A percentile compares a stretch with the other conserved stretches of the same genome.
phyloP scores from a whole-genome alignment of 208 protist species.

The Leishmania arabica region DNA sequence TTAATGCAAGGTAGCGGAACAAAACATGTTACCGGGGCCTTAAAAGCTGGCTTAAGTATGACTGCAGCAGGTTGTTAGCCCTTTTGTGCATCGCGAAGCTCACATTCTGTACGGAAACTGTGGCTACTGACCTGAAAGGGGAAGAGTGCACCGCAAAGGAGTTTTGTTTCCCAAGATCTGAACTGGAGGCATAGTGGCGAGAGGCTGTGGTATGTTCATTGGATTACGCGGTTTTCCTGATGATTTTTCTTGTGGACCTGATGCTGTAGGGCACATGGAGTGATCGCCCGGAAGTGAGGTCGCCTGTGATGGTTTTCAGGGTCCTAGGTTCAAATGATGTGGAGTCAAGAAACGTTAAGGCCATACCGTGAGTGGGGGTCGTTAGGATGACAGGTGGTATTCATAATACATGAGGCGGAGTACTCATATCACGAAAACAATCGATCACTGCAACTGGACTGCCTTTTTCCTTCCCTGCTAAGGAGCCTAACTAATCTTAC shows the following conservation, averaged over 20 bases:
- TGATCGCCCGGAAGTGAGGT: not conserved
- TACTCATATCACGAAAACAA: not conserved
- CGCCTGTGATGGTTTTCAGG: not conserved
- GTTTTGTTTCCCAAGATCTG: not conserved
- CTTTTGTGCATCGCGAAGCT: not conserved
- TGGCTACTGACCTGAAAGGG: not conserved
- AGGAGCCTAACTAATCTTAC: not conserved
- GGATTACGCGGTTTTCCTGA: not conserved
- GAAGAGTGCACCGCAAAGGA: not conserved
- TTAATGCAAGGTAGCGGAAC: not conserved
- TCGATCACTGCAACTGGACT: not conserved
- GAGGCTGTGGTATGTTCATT: not conserved
- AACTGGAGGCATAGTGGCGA: not conserved
- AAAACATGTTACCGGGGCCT: not conserved
- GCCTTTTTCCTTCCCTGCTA: not conserved
- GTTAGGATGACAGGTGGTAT: not conserved
- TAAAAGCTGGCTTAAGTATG: not conserved
- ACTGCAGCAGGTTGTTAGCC: not conserved
- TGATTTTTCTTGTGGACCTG: not conserved
- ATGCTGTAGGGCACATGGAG: not conserved
- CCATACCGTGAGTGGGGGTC: not conserved
- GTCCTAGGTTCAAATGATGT: not conserved
- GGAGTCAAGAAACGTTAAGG: not conserved
- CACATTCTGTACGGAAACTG: not conserved
- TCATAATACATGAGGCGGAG: too few species aligned